A percentile compares a stretch with the other conserved stretches of the same genome.
Evolutionary conservation across 768 basidiomycete species (phyloP).

Genomic region (Phylloporus scabripes): DNA sequence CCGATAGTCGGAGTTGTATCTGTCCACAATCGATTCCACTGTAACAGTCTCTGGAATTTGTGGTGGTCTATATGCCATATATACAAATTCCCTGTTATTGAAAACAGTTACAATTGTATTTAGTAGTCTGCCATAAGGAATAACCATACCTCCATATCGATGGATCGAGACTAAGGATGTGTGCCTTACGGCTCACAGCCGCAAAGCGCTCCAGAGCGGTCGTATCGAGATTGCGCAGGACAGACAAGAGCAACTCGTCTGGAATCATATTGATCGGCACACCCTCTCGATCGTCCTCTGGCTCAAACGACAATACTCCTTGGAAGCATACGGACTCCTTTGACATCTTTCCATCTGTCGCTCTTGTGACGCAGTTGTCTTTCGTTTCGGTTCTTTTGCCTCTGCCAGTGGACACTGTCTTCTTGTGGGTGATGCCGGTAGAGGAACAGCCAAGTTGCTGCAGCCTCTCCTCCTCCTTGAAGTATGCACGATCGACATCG

Average conservation of each 20-base stretch:
- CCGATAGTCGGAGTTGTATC: slow-evolving; percentile 62
- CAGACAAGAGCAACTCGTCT: slow-evolving; percentile 65
- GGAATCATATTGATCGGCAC: slow-evolving; percentile 59
- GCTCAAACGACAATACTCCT: slow-evolving; percentile 49
- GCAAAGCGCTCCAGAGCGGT: slow-evolving; percentile 76
- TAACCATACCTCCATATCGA: slow-evolving; percentile 67
- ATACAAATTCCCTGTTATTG: slow-evolving; percentile 53
- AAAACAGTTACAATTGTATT: slow-evolving; percentile 6
- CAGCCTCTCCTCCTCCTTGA: slow-evolving; percentile 44
- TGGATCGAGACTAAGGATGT: slow-evolving; percentile 63
- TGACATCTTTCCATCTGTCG: slow-evolving; percentile 32
- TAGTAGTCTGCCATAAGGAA: not conserved
- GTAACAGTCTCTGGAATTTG: slow-evolving; percentile 55
- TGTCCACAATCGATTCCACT: slow-evolving; percentile 45
- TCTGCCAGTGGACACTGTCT: slow-evolving; percentile 76
- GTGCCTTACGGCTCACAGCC: slow-evolving; percentile 63
- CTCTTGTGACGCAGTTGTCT: slow-evolving; percentile 67
- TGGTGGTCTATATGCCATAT: slow-evolving; percentile 64
- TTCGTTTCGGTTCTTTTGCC: slow-evolving; percentile 54
- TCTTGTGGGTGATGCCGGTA: slow-evolving; percentile 52
- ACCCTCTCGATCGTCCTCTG: slow-evolving; percentile 60
- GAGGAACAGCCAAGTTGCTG: slow-evolving; percentile 9
- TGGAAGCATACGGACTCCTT: slow-evolving; percentile 36
- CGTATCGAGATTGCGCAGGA: slow-evolving; percentile 63
- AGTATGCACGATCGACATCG: slow-evolving; percentile 69